phyloP scores from a whole-genome alignment of 805 yeast genomes.

The Lipomyces kockii region DNA sequence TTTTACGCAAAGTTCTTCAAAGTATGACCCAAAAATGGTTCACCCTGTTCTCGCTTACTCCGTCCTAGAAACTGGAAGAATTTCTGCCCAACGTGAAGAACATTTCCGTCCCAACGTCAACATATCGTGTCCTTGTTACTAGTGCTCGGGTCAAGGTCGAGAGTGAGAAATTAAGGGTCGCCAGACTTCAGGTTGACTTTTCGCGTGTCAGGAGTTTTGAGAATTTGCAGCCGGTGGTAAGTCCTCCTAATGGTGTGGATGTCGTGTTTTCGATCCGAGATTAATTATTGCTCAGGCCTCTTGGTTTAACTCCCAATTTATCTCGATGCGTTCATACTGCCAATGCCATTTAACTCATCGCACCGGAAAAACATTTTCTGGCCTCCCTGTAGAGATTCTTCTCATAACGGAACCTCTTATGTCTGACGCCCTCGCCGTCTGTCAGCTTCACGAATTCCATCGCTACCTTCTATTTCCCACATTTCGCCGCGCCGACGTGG shows the following conservation, averaged over 20 bases:
- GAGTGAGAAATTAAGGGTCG: conserved; percentile 28
- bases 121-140: conserved; percentile 31
- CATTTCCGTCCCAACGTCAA: conserved; percentile 27
- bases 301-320: conserved; percentile 20
- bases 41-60: neutral
- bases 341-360: conserved; percentile 33
- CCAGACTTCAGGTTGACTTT: conserved; percentile 30
- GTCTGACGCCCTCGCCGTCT: conserved; percentile 33
- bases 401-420: conserved; percentile 26
- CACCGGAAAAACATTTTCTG: conserved; percentile 30
- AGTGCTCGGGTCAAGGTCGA: conserved; percentile 37
- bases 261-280: neutral
- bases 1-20: conserved; percentile 39
- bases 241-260: conserved; percentile 1
- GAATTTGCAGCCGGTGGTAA: conserved; percentile 32
- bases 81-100: conserved; percentile 32
- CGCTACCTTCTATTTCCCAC: conserved; percentile 34
- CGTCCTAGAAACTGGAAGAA: conserved; percentile 35
- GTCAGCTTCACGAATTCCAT: conserved; percentile 34
- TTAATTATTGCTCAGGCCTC: conserved; percentile 20
- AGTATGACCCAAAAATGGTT: conserved; percentile 11
- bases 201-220: conserved; percentile 34
- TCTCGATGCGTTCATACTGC: conserved; percentile 33
- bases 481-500: conserved; percentile 30
- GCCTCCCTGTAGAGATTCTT: conserved; percentile 35